Percentiles rank a stretch among this genome's conserved stretches.
These are phyloP conservation scores for Sisymbrium altissimum DNA, from an alignment of 345 rosid genomes.

Conservation along the genomic window DNA sequence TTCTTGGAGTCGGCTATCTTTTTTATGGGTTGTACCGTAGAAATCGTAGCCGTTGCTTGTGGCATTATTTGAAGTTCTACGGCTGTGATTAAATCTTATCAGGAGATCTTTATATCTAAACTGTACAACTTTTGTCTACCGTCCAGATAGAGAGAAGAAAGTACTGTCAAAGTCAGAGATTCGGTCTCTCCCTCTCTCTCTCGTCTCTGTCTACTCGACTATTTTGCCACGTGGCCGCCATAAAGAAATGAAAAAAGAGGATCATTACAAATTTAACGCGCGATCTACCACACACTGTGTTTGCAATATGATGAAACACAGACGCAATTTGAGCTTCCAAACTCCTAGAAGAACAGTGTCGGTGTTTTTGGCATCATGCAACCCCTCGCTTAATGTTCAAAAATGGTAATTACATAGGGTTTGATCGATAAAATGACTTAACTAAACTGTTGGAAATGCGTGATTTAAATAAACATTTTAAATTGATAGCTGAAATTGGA, in stretches of 20 bases:
- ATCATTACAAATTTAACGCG: constrained; percentile 4
- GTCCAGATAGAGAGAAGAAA: constrained; percentile 32
- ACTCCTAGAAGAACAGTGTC: neutral
- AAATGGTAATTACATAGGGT: neutral
- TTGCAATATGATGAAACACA: neutral
- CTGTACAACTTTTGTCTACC: constrained; percentile 33
- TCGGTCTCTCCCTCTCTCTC: constrained; percentile 17
- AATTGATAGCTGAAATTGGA: too few relatives aligned
- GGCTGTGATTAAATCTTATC: constrained; percentile 11
- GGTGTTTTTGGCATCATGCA: constrained; percentile 3
- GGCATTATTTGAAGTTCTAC: neutral
- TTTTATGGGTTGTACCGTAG: neutral
- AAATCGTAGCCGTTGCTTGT: constrained; percentile 23
- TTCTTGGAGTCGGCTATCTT: neutral
- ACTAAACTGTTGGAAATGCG: too few relatives aligned
- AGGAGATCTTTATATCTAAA: constrained; percentile 1
- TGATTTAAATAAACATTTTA: too few relatives aligned
- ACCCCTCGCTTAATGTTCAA: neutral
- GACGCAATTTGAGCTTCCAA: neutral
- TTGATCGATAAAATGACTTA: too few relatives aligned
- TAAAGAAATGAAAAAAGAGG: neutral
- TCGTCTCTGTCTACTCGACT: constrained; percentile 30
- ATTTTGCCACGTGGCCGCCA: constrained; percentile 24
- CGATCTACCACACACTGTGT: constrained; percentile 13
- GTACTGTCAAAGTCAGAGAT: constrained; percentile 34